Percentiles rank a stretch among this genome's conserved stretches.
phyloP scores from a whole-genome alignment of 2,329 filamentous ascomycete species.

The Macroventuria anomochaeta region DNA sequence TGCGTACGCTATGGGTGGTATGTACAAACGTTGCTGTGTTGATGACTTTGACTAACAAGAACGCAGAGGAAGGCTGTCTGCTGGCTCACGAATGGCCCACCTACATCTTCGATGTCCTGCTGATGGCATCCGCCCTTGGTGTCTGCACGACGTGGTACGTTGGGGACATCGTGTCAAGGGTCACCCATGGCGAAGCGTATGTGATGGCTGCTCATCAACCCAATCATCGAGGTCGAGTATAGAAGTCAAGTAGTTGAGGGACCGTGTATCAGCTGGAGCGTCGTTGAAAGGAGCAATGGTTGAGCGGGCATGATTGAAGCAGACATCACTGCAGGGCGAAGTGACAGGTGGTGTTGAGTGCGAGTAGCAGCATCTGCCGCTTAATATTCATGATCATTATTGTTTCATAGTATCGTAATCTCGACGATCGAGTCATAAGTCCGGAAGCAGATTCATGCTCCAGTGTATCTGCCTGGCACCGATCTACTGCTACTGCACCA shows the following conservation, averaged over 20 bases:
- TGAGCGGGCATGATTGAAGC: background rate
- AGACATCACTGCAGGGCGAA: background rate
- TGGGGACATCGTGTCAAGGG: background rate
- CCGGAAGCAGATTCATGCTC: too few species aligned
- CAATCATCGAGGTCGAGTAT: background rate
- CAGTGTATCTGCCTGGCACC: too few species aligned
- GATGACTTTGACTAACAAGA: background rate
- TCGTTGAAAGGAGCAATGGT: too few species aligned
- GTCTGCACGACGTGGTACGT: slow-evolving; percentile 6
- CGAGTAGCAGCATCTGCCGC: background rate
- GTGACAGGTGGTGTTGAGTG: background rate
- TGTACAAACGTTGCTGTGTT: background rate
- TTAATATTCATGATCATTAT: background rate
- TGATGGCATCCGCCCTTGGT: slow-evolving; percentile 54
- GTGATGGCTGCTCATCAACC: background rate
- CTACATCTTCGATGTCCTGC: slow-evolving; percentile 57
- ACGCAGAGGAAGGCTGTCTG: slow-evolving; percentile 50
- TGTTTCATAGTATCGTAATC: background rate
- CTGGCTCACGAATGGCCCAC: slow-evolving; percentile 59
- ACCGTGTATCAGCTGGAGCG: too few species aligned
- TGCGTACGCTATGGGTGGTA: slow-evolving; percentile 48
- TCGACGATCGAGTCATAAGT: background rate
- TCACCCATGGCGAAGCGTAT: background rate
- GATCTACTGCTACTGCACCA: slow-evolving; percentile 40
- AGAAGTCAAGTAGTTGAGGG: background rate